phyloP scores from a whole-genome alignment of 768 basidiomycete genomes.

The Tricholoma sp. region DNA sequence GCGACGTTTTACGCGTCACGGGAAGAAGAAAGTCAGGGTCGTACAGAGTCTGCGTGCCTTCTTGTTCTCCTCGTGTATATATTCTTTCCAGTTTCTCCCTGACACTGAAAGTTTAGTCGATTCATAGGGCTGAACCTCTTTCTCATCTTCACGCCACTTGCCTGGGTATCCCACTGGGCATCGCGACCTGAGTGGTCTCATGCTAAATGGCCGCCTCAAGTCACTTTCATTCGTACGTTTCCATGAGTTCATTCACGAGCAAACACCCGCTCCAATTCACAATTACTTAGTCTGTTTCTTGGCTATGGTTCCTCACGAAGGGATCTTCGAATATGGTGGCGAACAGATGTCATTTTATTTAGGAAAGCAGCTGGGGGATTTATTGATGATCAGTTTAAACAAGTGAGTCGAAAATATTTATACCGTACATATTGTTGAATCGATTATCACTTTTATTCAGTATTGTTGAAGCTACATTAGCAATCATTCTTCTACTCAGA shows the following conservation, averaged over 20 bases:
- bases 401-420: constrained; percentile 9
- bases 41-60: constrained; percentile 40
- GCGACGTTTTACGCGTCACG: constrained; percentile 42
- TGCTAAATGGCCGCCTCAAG: constrained; percentile 2
- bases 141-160: constrained; percentile 51
- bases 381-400: constrained; percentile 35
- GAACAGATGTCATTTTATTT: constrained; percentile 53
- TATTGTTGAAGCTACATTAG: constrained; percentile 66
- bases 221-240: constrained; percentile 32
- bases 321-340: constrained; percentile 61
- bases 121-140: constrained; percentile 55
- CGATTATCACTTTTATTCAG: constrained; percentile 25
- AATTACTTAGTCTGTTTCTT: constrained; percentile 51
- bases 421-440: neutral
- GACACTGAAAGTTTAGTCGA: neutral
- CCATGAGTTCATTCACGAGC: neutral
- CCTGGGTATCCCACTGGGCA: constrained; percentile 55
- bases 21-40: constrained; percentile 39
- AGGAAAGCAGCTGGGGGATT: constrained; percentile 61
- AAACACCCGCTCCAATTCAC: neutral
- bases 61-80: constrained; percentile 47
- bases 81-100: neutral
- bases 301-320: constrained; percentile 61
- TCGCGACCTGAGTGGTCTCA: constrained; percentile 25
- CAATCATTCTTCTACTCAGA: constrained; percentile 61